Evolutionary conservation across 768 basidiomycete genomes (phyloP), one percentile per base, ranked within the genome.

Genomic region (Jaapia argillacea): DNA sequence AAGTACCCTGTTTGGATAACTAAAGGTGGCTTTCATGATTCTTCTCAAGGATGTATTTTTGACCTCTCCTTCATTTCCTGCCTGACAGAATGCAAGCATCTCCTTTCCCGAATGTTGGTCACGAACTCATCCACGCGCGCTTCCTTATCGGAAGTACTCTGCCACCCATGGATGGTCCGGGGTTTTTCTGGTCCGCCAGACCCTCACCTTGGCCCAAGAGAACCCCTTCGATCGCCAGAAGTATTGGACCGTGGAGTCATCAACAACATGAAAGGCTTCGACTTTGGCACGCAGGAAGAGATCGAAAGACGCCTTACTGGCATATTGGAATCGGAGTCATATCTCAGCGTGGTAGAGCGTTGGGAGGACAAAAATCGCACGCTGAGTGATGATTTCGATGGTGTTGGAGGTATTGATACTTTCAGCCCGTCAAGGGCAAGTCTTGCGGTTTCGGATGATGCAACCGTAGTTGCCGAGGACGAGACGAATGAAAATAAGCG

Each of bases 1-100:
- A 94, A 99, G 56, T 98, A 98, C 56, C 94, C 94, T 0, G 86
- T 87, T 2, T 99, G 96, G 96, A 69, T 98, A 13, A 92, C 85
- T 53, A 77, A 85, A 50, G 91, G 90, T 91, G 58, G 55, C 79
- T 70, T 23, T 5, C 40, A 42, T 40, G 2, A 28, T 31, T 24
- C 28, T 21, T 2, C 43, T 23, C n/a, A 13, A 12, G 38, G 24
- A 10, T 6, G 36, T 39, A 38, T 45, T 27, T 31, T 51, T 58
- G 4, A 51, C 44, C 50, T 18, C 48, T 23, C 25, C n/a, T 51
- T 33, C 18, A 24, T 38, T 37, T n/a, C n/a, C n/a, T n/a, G n/a
- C n/a, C 26, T 16, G 13, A 1, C 55, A 90, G 96, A 99, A 64
- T 98, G 96, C 70, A 97, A 96, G 58, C 80, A 88, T 52, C 66